A percentile compares a stretch with the other conserved stretches of the same genome.
phyloP scores from a whole-genome alignment of 371 early-diverging fungal genomes.

The Saksenaea vasiformis region DNA sequence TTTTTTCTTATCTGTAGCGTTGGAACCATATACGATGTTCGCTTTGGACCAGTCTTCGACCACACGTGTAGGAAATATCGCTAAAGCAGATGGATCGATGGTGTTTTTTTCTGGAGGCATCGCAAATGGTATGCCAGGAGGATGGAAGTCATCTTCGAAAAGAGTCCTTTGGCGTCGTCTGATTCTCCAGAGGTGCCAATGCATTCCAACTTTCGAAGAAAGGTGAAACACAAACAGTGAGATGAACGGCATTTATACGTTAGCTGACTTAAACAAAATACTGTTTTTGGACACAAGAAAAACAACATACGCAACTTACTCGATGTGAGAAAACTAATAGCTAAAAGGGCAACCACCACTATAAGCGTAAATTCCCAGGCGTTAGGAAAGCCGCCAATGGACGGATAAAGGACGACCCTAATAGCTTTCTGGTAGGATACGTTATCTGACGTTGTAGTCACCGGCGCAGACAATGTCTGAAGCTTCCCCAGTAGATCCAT shows the following conservation, averaged over 20 bases:
- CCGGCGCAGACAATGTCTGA: constrained; percentile 15
- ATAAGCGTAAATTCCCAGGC: constrained; percentile 63
- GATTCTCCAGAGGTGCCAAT: constrained; percentile 53
- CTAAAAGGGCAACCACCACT: constrained; percentile 56
- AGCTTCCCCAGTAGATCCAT: constrained; percentile 27
- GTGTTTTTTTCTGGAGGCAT: constrained; percentile 19
- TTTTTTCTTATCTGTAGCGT: not conserved
- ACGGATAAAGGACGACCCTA: constrained; percentile 39
- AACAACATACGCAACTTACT: constrained; percentile 31
- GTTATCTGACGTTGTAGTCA: constrained; percentile 16
- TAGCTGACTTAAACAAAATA: not conserved
- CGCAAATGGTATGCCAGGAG: constrained; percentile 5
- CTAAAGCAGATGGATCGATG: constrained; percentile 32
- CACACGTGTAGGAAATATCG: constrained; percentile 40
- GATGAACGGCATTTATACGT: not conserved
- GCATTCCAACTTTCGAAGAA: constrained; percentile 41
- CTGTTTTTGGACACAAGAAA: constrained; percentile 1
- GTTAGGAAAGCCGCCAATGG: constrained; percentile 44
- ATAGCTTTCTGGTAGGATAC: constrained; percentile 30
- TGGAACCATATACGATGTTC: not conserved
- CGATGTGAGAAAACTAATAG: constrained; percentile 52
- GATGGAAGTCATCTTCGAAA: constrained; percentile 36
- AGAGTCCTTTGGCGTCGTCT: constrained; percentile 39
- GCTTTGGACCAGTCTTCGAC: constrained; percentile 22
- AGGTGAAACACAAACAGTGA: not conserved